These are phyloP conservation scores for Starmerella geochares DNA, from an alignment of 805 yeast genomes.

Conservation along the genomic window DNA sequence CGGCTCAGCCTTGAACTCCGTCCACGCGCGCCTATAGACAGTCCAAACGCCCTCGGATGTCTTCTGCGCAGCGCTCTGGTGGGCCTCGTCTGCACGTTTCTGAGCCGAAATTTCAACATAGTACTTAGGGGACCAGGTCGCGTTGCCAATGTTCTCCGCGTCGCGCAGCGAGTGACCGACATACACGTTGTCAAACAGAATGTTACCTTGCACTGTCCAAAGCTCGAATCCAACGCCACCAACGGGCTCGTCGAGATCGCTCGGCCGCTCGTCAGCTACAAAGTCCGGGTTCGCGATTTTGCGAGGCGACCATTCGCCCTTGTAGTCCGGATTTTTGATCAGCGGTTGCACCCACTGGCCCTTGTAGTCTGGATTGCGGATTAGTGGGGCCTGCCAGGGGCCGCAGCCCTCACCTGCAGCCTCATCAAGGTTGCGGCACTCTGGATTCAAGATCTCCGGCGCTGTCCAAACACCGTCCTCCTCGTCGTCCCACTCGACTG, in stretches of 20 bases:
- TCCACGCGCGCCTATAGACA: constrained; percentile 20
- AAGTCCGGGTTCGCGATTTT: constrained; percentile 59
- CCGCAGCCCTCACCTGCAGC: constrained; percentile 58
- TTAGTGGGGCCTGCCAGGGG: constrained; percentile 57
- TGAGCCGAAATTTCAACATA: constrained; percentile 29
- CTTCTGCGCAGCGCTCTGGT: constrained; percentile 12
- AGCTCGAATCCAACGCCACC: constrained; percentile 81
- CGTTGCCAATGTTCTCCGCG: constrained; percentile 75
- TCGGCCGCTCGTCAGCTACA: constrained; percentile 40
- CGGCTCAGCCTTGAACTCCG: constrained; percentile 32
- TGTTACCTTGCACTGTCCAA: constrained; percentile 73
- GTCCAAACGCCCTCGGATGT: constrained; percentile 14
- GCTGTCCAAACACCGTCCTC: constrained; percentile 82
- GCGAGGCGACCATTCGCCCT: constrained; percentile 70
- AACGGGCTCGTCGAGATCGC: constrained; percentile 48
- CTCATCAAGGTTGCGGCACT: constrained; percentile 39
- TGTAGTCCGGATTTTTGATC: constrained; percentile 62
- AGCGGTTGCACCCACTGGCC: constrained; percentile 72
- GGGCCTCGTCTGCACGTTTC: constrained; percentile 24
- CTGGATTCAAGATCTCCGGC: constrained; percentile 60
- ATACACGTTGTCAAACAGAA: constrained; percentile 73
- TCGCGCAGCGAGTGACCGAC: constrained; percentile 75
- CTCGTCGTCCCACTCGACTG: constrained; percentile 79
- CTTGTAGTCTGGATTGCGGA: constrained; percentile 58
- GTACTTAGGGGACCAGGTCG: constrained; percentile 45